Evolutionary conservation across 1,139 yeast genomes (phyloP).

Genomic region (Taphrina flavorubra): DNA sequence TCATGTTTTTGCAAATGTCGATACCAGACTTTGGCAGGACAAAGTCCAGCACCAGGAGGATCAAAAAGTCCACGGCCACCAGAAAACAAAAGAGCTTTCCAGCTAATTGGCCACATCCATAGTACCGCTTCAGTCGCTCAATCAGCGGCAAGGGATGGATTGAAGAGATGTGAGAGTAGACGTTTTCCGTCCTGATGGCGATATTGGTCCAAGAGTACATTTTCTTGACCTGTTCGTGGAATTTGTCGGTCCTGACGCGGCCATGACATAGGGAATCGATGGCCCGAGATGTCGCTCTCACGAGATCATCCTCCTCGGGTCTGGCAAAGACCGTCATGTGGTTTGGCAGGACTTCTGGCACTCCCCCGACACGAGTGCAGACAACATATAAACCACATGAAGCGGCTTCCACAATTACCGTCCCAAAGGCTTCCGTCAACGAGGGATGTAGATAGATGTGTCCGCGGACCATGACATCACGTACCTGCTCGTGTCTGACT

Average conservation of each 20-base stretch:
- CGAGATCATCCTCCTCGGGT: constrained; percentile 69
- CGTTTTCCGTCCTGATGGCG: constrained; percentile 81
- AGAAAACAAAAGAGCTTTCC: constrained; percentile 80
- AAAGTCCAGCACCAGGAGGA: constrained; percentile 69
- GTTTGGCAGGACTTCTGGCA: constrained; percentile 91
- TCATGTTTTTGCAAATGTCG: constrained; percentile 54
- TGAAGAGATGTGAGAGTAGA: constrained; percentile 66
- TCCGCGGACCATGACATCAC: constrained; percentile 88
- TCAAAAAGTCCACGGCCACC: constrained; percentile 75
- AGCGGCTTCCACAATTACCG: constrained; percentile 96
- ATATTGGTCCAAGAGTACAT: constrained; percentile 96
- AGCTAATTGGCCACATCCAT: constrained; percentile 81
- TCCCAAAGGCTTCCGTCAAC: constrained; percentile 96
- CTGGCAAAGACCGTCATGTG: constrained; percentile 93
- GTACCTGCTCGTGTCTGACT: constrained; percentile 87
- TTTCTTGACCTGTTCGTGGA: constrained; percentile 74
- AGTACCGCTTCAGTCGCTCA: constrained; percentile 63
- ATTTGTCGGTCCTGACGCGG: constrained; percentile 69
- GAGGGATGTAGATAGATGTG: constrained; percentile 94
- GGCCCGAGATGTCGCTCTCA: constrained; percentile 46
- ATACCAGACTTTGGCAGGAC: constrained; percentile 70
- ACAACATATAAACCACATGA: constrained; percentile 93
- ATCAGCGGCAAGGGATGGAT: constrained; percentile 60
- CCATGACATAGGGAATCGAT: constrained; percentile 50
- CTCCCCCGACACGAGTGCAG: constrained; percentile 96